Evolutionary conservation across 164 flowering plant genomes (phyloP).

Genomic region (Sedum album): DNA sequence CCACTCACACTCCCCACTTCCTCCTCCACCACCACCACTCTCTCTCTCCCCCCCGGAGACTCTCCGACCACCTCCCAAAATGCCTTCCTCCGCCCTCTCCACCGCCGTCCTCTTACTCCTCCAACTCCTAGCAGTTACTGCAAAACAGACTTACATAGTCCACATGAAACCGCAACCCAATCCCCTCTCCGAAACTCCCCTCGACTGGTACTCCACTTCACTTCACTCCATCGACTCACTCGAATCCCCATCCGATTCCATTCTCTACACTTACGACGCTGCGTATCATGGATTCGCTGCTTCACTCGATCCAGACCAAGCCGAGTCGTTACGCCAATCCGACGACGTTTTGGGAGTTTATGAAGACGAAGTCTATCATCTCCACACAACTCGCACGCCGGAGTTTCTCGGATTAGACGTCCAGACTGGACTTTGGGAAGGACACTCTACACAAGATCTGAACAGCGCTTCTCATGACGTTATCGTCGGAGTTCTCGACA

Average conservation of each 20-base stretch:
- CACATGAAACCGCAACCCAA: slow-evolving; percentile 48
- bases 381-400: slow-evolving; percentile 78
- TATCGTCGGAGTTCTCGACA: slow-evolving; percentile 71
- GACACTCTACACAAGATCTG: slow-evolving; percentile 24
- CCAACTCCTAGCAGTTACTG: slow-evolving; percentile 10
- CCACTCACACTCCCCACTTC: too few relatives aligned
- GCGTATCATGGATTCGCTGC: slow-evolving; percentile 68
- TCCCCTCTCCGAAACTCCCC: slow-evolving; percentile 38
- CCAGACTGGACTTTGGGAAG: slow-evolving; percentile 22
- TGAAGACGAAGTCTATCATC: slow-evolving; percentile 46
- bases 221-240: slow-evolving; percentile 25
- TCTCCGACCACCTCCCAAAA: too few relatives aligned
- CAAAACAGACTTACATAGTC: slow-evolving; percentile 56
- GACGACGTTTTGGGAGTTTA: slow-evolving; percentile 48
- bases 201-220: slow-evolving; percentile 51
- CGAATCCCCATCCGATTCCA: neutral
- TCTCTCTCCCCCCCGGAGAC: neutral
- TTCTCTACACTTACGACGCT: slow-evolving; percentile 7
- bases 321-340: slow-evolving; percentile 33
- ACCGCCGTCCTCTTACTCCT: slow-evolving; percentile 3
- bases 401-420: slow-evolving; percentile 49
- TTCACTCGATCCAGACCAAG: slow-evolving; percentile 37
- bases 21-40: slow-evolving; percentile 58
- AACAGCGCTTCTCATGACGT: slow-evolving; percentile 50
- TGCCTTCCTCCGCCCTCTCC: neutral